Evolutionary conservation across 1,139 yeast genomes (phyloP).

Genomic region (Taiozyma sp.): DNA sequence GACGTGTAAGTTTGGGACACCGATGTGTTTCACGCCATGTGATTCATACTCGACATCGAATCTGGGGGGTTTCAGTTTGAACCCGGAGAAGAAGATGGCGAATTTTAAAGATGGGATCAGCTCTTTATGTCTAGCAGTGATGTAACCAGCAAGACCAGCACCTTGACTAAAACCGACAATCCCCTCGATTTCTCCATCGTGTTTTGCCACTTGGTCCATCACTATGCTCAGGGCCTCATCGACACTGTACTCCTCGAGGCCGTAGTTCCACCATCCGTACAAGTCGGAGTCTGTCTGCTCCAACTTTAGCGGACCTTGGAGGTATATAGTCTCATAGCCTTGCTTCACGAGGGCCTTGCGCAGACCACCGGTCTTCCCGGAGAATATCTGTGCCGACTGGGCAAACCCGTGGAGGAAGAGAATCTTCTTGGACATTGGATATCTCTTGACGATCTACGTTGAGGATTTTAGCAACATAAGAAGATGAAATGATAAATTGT

Average conservation of each 20-base stretch:
- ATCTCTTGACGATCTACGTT: no score
- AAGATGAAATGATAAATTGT: neutral
- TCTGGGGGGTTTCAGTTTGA: slow-evolving; percentile 51
- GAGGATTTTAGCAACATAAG: neutral
- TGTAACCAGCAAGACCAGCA: slow-evolving; percentile 72
- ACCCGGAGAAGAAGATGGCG: slow-evolving; percentile 75
- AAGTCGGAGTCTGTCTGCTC: slow-evolving; percentile 45
- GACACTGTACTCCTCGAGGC: slow-evolving; percentile 25
- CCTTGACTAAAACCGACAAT: slow-evolving; percentile 92
- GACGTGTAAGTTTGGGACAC: slow-evolving; percentile 66
- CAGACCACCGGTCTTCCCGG: slow-evolving; percentile 73
- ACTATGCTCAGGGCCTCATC: slow-evolving; percentile 39
- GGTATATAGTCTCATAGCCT: slow-evolving; percentile 65
- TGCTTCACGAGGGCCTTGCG: slow-evolving; percentile 61
- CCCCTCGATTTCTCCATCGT: slow-evolving; percentile 73
- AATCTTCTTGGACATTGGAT: slow-evolving; percentile 24
- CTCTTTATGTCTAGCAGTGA: slow-evolving; percentile 39
- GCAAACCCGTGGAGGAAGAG: slow-evolving; percentile 56
- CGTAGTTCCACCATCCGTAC: slow-evolving; percentile 27
- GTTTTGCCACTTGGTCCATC: slow-evolving; percentile 37
- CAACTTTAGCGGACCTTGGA: slow-evolving; percentile 66
- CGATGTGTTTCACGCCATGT: slow-evolving; percentile 25
- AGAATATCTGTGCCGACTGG: slow-evolving; percentile 69
- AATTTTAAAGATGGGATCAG: slow-evolving; percentile 50
- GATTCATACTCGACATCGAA: slow-evolving; percentile 47